These are phyloP conservation scores for Russula brevipes DNA, from an alignment of 768 basidiomycete genomes.

Conservation along the genomic window DNA sequence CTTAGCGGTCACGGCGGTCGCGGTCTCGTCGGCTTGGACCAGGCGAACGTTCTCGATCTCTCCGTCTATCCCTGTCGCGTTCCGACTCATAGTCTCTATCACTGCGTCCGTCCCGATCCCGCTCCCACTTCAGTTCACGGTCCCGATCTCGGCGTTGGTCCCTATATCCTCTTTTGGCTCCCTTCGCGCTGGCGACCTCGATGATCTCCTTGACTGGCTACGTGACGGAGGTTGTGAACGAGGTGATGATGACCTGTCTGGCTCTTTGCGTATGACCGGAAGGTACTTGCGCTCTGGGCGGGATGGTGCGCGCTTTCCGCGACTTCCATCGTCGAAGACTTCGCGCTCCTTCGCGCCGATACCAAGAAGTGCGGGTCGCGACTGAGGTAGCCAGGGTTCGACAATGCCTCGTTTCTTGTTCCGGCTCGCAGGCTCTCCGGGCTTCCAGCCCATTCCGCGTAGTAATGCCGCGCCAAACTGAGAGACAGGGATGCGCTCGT, in stretches of 20 bases:
- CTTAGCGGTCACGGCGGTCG: constrained; percentile 4
- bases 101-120: constrained; percentile 6
- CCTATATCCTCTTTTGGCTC: constrained; percentile 9
- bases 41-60: constrained; percentile 16
- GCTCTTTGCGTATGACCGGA: constrained; percentile 71
- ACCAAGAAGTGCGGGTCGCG: constrained; percentile 82
- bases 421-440: constrained; percentile 61
- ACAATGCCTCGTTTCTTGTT: constrained; percentile 52
- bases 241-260: constrained; percentile 26
- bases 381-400: constrained; percentile 76
- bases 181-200: constrained; percentile 4
- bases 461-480: constrained; percentile 91
- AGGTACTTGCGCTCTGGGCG: constrained; percentile 73
- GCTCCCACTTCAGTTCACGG: neutral
- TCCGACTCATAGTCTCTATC: neutral
- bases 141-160: constrained; percentile 9
- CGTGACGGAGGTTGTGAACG: constrained; percentile 11
- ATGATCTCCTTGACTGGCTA: constrained; percentile 10
- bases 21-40: constrained; percentile 11
- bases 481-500: constrained; percentile 83
- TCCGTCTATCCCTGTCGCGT: constrained; percentile 28
- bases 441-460: constrained; percentile 96
- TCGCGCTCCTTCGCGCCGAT: constrained; percentile 91
- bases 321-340: constrained; percentile 62
- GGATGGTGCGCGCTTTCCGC: constrained; percentile 39